phyloP scores from a whole-genome alignment of 1,139 yeast species.

The Schwanniomyces etchellsii region DNA sequence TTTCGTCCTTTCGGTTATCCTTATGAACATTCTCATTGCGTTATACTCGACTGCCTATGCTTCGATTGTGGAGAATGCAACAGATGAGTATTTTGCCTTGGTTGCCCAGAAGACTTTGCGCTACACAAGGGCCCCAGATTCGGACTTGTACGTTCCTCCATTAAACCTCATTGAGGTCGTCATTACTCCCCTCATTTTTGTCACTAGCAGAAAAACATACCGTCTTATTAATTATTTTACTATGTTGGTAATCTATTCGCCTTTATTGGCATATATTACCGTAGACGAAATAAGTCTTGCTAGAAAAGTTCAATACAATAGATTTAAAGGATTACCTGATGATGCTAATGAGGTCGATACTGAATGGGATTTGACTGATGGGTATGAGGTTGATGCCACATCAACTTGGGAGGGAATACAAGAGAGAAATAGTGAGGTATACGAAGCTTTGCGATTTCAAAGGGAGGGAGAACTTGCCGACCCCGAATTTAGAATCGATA shows the following conservation, averaged over 20 bases:
- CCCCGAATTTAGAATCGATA: constrained; percentile 56
- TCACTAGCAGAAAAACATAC: constrained; percentile 21
- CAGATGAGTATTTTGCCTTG: constrained; percentile 78
- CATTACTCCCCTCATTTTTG: constrained; percentile 30
- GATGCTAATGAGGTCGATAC: constrained; percentile 78
- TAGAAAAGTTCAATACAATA: constrained; percentile 64
- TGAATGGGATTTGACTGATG: constrained; percentile 83
- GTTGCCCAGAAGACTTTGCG: constrained; percentile 81
- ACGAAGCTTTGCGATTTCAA: constrained; percentile 43
- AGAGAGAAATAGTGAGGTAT: constrained; percentile 31
- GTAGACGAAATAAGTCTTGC: constrained; percentile 61
- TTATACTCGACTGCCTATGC: constrained; percentile 81
- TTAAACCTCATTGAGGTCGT: constrained; percentile 65
- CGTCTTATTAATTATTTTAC: constrained; percentile 40
- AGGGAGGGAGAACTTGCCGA: constrained; percentile 64
- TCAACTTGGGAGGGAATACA: constrained; percentile 35
- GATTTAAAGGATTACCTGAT: constrained; percentile 60
- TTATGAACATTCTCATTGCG: constrained; percentile 79
- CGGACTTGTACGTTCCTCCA: constrained; percentile 82
- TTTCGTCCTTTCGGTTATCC: constrained; percentile 65
- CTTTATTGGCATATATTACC: constrained; percentile 58
- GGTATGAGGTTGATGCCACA: constrained; percentile 43
- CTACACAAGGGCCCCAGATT: constrained; percentile 85
- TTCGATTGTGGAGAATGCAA: constrained; percentile 74
- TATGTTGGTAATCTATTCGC: constrained; percentile 65